phyloP scores from a whole-genome alignment of 305 asterid species.

The Solanum hybrid region DNA sequence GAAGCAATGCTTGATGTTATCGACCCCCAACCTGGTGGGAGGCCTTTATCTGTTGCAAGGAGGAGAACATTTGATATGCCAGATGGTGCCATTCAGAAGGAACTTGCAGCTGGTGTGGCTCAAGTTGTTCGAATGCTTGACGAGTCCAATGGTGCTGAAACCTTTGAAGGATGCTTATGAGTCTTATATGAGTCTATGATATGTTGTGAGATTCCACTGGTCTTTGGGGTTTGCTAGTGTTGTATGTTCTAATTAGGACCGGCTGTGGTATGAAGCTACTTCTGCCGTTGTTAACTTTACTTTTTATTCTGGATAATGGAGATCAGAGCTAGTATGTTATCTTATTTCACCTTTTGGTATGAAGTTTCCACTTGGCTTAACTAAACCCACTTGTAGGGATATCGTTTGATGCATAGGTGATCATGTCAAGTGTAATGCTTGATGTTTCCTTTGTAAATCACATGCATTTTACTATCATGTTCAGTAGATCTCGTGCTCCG shows the following conservation, averaged over 20 bases:
- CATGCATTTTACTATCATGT: background rate
- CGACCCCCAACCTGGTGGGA: slow-evolving; percentile 73
- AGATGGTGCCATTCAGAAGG: slow-evolving; percentile 57
- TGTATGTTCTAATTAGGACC: slow-evolving; percentile 1
- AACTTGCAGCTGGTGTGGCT: slow-evolving; percentile 84
- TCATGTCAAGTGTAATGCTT: background rate
- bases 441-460: background rate
- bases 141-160: slow-evolving; percentile 33
- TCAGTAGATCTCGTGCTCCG: background rate
- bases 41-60: slow-evolving; percentile 26
- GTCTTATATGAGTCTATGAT: slow-evolving; percentile 12
- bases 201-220: background rate
- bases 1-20: slow-evolving; percentile 95
- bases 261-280: background rate
- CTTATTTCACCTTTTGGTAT: background rate
- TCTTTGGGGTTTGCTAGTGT: background rate
- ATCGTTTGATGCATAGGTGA: background rate
- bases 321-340: background rate
- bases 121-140: slow-evolving; percentile 80
- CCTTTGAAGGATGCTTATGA: slow-evolving; percentile 36
- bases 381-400: background rate
- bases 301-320: background rate
- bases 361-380: background rate
- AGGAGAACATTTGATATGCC: slow-evolving; percentile 98
- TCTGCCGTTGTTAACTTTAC: background rate